Evolutionary conservation across 352 stramenopile species (phyloP), one percentile per base, ranked within the genome.

Genomic region (Bremia lactucae): DNA sequence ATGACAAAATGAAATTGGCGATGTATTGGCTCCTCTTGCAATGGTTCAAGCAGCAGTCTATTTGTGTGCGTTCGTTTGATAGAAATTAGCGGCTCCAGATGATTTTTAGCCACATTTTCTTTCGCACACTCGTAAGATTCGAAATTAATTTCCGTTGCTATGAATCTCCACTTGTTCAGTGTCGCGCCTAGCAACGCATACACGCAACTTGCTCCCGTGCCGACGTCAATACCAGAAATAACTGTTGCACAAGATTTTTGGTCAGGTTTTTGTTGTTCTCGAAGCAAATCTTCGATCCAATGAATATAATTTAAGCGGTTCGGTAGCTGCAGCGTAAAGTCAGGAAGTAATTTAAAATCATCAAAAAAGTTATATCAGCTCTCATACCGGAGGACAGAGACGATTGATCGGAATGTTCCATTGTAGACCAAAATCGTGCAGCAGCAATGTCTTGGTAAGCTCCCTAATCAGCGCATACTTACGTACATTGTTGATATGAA

Each of bases 261-360:
- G 35, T 31, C 36, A 44, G 19, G 29, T 39, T 47, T 37, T 24
- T 31, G 19, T 29, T 40, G 14, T 2, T 22, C 56, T 45, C 18
- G 46, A 13, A 98, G 59, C 40, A 97, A 65, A 39, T 97, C 76
- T 62, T 93, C 78, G 38, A 98, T 79, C 94, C 94, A 98, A 49
- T 90, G 85, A 8, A 98, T 56, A 61, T 98, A 98, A 72, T 98
- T 98, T 25, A 97, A 77, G 10, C 81, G 76, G 47, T 91, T 91
- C 4, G 81, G 68, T 14, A 94, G 36, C 81, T 94, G 37, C 2
- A 6, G 16, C 45, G 43, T 8, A 35, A 47, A 42, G 15, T n/a
- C n/a, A n/a, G n/a, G n/a, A n/a, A 22, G 35, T 2, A 54, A 20
- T 21, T 15, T 13, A 40, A 26, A 31, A 28, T 2, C 2, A 35